A percentile compares a stretch with the other conserved stretches of the same genome.
Evolutionary conservation across 306 rosid genomes (phyloP).

Genomic region (Ochetophila trinervis): DNA sequence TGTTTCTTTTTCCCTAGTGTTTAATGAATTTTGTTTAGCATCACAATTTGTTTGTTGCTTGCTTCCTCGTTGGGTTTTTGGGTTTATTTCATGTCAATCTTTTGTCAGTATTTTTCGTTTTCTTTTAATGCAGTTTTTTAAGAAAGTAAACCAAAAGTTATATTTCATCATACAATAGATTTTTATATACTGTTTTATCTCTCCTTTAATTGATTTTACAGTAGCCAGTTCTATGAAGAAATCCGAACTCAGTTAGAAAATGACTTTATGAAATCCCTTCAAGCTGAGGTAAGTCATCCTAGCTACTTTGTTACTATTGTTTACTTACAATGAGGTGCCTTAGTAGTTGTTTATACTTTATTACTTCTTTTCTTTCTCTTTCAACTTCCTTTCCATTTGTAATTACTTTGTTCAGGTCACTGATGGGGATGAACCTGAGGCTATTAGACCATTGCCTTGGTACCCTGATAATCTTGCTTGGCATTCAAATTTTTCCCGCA

Average conservation of each 20-base stretch:
- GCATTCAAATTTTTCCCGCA: constrained; percentile 93
- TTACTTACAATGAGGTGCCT: not conserved
- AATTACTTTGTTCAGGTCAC: constrained; percentile 40
- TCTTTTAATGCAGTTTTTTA: too few relatives aligned
- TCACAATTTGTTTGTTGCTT: too few relatives aligned
- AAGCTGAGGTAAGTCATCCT: constrained; percentile 53
- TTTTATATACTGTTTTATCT: not conserved
- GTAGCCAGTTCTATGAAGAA: constrained; percentile 82
- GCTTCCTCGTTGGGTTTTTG: too few relatives aligned
- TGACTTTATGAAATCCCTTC: constrained; percentile 74
- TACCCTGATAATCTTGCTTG: constrained; percentile 92
- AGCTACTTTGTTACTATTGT: not conserved
- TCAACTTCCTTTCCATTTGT: not conserved
- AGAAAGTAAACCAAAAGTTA: not conserved
- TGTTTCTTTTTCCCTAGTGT: too few relatives aligned
- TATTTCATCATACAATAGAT: not conserved
- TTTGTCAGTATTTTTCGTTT: too few relatives aligned
- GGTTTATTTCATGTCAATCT: too few relatives aligned
- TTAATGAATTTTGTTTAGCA: too few relatives aligned
- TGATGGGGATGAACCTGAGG: constrained; percentile 66
- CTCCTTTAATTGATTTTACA: constrained; percentile 34
- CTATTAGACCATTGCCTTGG: constrained; percentile 91
- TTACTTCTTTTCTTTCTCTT: not conserved
- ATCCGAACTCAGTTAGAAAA: constrained; percentile 71
- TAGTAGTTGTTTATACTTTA: not conserved